Evolutionary conservation across 1,139 yeast species (phyloP).

Genomic region (Kurtzmaniella quercitrusa): DNA sequence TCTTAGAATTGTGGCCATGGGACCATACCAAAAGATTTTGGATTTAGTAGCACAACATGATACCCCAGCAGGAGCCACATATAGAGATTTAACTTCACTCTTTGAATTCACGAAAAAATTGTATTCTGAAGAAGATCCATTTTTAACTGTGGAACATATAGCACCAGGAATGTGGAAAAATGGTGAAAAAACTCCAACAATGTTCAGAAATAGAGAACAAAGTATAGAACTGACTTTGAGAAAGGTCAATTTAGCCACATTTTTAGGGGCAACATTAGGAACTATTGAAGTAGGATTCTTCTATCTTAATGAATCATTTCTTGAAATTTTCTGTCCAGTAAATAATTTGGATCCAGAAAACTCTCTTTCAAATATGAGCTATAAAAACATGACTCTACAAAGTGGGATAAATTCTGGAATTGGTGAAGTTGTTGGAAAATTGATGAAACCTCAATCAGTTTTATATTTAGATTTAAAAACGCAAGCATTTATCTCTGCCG

Average conservation of each 20-base stretch:
- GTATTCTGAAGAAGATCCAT: constrained; percentile 65
- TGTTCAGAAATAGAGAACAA: constrained; percentile 58
- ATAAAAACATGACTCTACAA: constrained; percentile 30
- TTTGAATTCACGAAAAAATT: constrained; percentile 70
- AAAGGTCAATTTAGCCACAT: constrained; percentile 84
- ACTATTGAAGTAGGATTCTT: constrained; percentile 83
- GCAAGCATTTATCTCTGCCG: constrained; percentile 88
- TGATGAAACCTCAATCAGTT: constrained; percentile 76
- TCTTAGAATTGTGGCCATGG: constrained; percentile 60
- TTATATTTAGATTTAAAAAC: constrained; percentile 84
- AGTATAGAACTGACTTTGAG: constrained; percentile 68
- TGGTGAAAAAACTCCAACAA: constrained; percentile 54
- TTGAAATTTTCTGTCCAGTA: constrained; percentile 78
- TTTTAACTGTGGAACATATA: constrained; percentile 55
- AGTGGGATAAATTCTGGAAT: constrained; percentile 34
- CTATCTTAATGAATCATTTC: constrained; percentile 75
- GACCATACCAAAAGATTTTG: constrained; percentile 70
- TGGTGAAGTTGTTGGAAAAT: constrained; percentile 47
- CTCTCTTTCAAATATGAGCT: constrained; percentile 37
- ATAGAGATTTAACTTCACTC: constrained; percentile 63
- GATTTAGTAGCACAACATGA: constrained; percentile 71
- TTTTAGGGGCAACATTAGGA: constrained; percentile 79
- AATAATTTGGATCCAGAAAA: constrained; percentile 41
- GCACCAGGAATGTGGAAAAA: constrained; percentile 68
- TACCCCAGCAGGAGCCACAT: constrained; percentile 69